Conservation (phyloP, 345 rosid genomes). For the Acer saccharum region DNA sequence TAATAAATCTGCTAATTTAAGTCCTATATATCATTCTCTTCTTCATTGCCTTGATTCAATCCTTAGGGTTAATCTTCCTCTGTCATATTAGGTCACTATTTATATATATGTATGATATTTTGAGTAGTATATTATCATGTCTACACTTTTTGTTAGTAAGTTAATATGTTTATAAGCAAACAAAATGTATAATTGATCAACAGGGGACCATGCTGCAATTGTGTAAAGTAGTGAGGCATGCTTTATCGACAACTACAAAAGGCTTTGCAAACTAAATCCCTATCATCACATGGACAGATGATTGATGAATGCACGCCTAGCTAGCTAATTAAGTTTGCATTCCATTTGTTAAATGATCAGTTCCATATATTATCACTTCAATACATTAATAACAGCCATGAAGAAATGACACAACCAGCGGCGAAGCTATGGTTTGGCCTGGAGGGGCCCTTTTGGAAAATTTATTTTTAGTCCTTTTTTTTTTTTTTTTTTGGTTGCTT, state of each 20-base stretch:
- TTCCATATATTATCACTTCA: no score
- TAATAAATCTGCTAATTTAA: conserved; percentile 28
- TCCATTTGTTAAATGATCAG: no score
- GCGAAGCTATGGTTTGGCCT: no score
- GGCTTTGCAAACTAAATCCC: conserved; percentile 26
- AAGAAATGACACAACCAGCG: neutral
- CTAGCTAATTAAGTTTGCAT: no score
- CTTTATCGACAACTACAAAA: conserved; percentile 62
- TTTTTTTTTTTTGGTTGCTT: no score
- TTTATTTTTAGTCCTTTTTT: no score
- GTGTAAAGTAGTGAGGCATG: conserved; percentile 37
- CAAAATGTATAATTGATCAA: neutral
- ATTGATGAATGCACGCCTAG: conserved; percentile 40
- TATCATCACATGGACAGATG: conserved; percentile 45
- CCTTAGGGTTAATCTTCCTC: conserved; percentile 20
- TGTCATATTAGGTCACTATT: neutral
- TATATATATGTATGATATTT: neutral
- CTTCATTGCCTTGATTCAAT: conserved; percentile 28
- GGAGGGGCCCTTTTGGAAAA: no score
- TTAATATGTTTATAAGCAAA: neutral
- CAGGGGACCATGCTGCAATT: conserved; percentile 38
- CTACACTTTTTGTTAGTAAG: neutral
- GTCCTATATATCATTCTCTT: neutral
- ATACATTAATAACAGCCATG: neutral
- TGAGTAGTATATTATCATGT: neutral